Conservation (phyloP, 2,329 filamentous ascomycete genomes). For the Botrytis cinerea region DNA sequence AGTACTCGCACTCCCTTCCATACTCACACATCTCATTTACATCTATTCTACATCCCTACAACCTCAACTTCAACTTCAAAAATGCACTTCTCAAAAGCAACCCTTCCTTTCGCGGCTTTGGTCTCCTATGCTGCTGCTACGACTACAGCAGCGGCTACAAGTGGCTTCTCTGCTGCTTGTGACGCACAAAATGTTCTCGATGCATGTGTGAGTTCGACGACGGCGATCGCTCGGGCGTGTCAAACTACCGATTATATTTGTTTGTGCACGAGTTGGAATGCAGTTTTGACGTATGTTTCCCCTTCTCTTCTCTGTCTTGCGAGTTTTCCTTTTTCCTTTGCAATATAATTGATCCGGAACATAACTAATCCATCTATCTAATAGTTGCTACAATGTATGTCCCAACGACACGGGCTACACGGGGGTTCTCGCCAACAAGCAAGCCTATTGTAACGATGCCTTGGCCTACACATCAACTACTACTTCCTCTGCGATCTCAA, state of each 20-base stretch:
- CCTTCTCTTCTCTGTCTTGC: not conserved
- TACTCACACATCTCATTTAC: not conserved
- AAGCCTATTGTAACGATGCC: conserved; percentile 37
- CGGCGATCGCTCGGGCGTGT: conserved; percentile 43
- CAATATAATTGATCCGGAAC: not conserved
- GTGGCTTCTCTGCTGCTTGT: conserved; percentile 33
- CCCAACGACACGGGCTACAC: conserved; percentile 47
- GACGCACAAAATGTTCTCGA: conserved; percentile 45
- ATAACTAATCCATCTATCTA: not conserved
- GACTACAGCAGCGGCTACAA: conserved; percentile 15
- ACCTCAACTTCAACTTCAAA: conserved; percentile 5
- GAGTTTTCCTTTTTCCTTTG: not conserved
- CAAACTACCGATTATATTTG: conserved; percentile 47
- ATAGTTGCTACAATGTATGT: conserved; percentile 65
- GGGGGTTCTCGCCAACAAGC: conserved; percentile 27
- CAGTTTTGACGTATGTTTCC: conserved; percentile 50
- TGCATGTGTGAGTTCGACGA: conserved; percentile 43
- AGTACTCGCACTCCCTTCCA: not conserved
- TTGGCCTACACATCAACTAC: conserved; percentile 30
- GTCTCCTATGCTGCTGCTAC: conserved; percentile 38
- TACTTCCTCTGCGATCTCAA: conserved; percentile 30
- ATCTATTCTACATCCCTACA: not conserved
- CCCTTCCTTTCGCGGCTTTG: conserved; percentile 36
- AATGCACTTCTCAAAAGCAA: conserved; percentile 27
- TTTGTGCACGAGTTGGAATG: conserved; percentile 57